These are phyloP conservation scores for Singerocomus inundabilis DNA, from an alignment of 1,284 basidiomycete species.

Conservation along the genomic window DNA sequence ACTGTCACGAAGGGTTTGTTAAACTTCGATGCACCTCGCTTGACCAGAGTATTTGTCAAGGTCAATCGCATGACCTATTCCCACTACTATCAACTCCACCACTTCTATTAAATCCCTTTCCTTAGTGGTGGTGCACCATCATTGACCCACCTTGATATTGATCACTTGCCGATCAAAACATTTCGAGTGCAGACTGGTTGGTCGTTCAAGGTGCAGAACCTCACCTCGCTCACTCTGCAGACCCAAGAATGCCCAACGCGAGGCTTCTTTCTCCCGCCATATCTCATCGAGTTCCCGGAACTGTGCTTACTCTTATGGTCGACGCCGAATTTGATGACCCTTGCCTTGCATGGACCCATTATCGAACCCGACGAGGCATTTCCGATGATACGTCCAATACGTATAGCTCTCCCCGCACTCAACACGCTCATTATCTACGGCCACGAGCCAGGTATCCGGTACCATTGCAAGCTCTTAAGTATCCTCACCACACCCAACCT, in stretches of 20 bases:
- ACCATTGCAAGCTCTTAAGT: conserved; percentile 19
- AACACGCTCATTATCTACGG: conserved; percentile 20
- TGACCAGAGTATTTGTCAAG: conserved; percentile 14
- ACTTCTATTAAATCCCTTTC: conserved; percentile 17
- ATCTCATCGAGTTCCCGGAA: conserved; percentile 17
- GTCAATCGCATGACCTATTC: conserved; percentile 6
- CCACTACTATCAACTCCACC: conserved; percentile 10
- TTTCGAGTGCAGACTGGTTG: not conserved
- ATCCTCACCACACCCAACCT: conserved; percentile 16
- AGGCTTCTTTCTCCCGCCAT: conserved; percentile 10
- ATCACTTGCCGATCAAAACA: conserved; percentile 22
- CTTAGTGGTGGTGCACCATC: conserved; percentile 12
- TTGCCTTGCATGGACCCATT: conserved; percentile 24
- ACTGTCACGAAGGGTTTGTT: conserved; percentile 7
- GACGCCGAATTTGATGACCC: conserved; percentile 8
- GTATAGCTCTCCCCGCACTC: conserved; percentile 8
- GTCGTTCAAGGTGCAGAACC: conserved; percentile 11
- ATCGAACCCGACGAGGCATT: conserved; percentile 17
- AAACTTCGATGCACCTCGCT: conserved; percentile 3
- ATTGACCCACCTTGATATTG: conserved; percentile 16
- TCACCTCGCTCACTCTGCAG: conserved; percentile 17
- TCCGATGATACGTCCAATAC: not conserved
- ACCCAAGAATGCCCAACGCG: conserved; percentile 9
- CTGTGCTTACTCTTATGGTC: conserved; percentile 14
- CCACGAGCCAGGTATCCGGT: conserved; percentile 15